These are phyloP conservation scores for Cordyceps farinosa DNA, from an alignment of 2,329 filamentous ascomycete genomes.

Conservation along the genomic window DNA sequence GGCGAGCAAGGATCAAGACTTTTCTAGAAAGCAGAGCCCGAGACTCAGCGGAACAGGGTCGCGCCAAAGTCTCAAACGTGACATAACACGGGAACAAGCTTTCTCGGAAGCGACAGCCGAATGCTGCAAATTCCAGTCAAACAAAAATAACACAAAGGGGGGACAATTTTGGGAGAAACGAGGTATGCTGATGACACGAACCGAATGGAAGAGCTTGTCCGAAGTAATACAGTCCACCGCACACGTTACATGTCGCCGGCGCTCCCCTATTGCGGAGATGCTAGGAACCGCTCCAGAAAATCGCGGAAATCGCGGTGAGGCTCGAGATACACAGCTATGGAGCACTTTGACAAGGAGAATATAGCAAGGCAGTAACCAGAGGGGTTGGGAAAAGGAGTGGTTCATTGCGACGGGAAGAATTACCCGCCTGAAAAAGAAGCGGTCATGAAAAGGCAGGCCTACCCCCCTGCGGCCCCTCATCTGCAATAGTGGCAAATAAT, in stretches of 20 bases:
- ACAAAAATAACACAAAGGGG: not conserved
- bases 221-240: not conserved
- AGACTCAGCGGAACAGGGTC: not conserved
- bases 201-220: not conserved
- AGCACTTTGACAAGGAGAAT: not conserved
- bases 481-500: not conserved
- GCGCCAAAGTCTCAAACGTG: not conserved
- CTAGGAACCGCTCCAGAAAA: not conserved
- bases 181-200: not conserved
- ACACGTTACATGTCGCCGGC: not conserved
- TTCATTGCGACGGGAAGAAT: no score
- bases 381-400: not conserved
- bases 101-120: not conserved
- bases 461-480: not conserved
- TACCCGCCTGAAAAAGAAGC: not conserved
- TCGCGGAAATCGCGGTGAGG: slow-evolving; percentile 7
- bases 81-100: not conserved
- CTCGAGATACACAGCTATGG: not conserved
- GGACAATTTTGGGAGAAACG: not conserved
- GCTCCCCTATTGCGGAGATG: not conserved
- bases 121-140: not conserved
- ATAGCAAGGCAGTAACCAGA: not conserved
- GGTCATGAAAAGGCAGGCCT: not conserved
- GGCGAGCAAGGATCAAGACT: not conserved
- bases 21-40: not conserved